phyloP scores from a whole-genome alignment of 169 alveolate species.

The Plasmodium coatneyi region DNA sequence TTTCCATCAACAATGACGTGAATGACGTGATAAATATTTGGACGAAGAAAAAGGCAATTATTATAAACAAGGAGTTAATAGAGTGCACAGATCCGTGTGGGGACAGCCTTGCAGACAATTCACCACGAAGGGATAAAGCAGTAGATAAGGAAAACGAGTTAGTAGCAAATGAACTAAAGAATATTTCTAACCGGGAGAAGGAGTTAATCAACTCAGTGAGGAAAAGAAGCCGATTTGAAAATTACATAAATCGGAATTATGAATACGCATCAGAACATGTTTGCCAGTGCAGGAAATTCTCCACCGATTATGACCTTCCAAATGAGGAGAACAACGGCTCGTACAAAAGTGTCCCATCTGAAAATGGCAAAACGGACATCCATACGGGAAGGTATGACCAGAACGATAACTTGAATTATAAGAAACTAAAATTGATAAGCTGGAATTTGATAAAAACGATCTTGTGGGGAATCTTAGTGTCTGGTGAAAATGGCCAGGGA shows the following conservation, averaged over 20 bases:
- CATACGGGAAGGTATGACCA: background rate
- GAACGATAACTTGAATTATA: constrained; percentile 58
- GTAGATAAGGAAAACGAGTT: background rate
- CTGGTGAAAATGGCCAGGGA: constrained; percentile 62
- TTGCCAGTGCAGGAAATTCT: constrained; percentile 20
- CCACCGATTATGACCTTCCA: background rate
- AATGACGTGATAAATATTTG: constrained; percentile 55
- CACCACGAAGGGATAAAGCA: background rate
- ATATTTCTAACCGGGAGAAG: background rate
- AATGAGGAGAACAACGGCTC: constrained; percentile 9
- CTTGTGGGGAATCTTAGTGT: constrained; percentile 72
- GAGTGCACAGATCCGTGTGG: constrained; percentile 9
- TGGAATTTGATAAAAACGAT: constrained; percentile 75
- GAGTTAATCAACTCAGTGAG: background rate
- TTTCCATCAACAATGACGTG: constrained; percentile 46
- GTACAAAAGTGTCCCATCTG: constrained; percentile 2
- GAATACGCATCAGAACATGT: constrained; percentile 18
- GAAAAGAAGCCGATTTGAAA: background rate
- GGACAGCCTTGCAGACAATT: background rate
- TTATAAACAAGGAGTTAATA: constrained; percentile 51
- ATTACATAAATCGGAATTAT: background rate
- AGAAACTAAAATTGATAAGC: constrained; percentile 57
- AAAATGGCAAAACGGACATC: background rate
- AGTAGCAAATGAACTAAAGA: background rate
- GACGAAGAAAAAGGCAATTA: constrained; percentile 75